Percentiles rank a stretch among this genome's conserved stretches.
Conservation (phyloP, 176 grass and related monocot genomes). For the Oryza nivara region DNA sequence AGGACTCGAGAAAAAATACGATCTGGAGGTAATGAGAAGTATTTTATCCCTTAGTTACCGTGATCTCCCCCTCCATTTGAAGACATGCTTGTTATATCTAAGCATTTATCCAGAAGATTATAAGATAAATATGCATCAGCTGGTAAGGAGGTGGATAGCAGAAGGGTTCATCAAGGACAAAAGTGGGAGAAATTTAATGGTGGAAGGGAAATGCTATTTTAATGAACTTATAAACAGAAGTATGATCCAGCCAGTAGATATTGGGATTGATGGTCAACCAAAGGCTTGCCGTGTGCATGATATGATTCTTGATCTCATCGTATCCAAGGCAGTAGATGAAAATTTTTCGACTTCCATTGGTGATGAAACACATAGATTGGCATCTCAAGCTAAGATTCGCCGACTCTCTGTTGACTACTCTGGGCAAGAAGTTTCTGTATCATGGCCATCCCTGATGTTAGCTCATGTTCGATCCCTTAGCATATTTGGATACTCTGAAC, state of each 20-base stretch:
- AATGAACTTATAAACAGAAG: constrained; percentile 43
- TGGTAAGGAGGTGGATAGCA: constrained; percentile 42
- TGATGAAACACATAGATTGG: not conserved
- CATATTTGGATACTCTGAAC: constrained; percentile 15
- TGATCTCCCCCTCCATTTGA: constrained; percentile 27
- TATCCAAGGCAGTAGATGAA: constrained; percentile 27
- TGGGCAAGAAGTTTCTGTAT: not conserved
- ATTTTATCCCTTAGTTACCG: constrained; percentile 36
- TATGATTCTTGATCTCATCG: constrained; percentile 41
- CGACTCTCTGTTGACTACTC: constrained; percentile 22
- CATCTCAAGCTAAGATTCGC: not conserved
- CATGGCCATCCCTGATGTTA: not conserved
- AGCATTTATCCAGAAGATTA: constrained; percentile 39
- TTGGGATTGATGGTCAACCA: not conserved
- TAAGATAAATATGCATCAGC: not conserved
- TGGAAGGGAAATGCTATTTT: constrained; percentile 17
- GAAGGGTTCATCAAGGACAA: constrained; percentile 18
- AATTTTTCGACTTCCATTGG: constrained; percentile 24
- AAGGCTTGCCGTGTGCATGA: constrained; percentile 30
- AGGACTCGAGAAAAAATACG: constrained; percentile 18
- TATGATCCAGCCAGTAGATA: constrained; percentile 29
- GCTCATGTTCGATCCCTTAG: constrained; percentile 35
- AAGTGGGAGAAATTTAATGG: constrained; percentile 11
- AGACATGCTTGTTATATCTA: constrained; percentile 28
- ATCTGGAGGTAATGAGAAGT: constrained; percentile 16